A percentile compares a stretch with the other conserved stretches of the same genome.
Conservation (phyloP, 2,329 filamentous ascomycete genomes). For the Furcasterigmium sp. region DNA sequence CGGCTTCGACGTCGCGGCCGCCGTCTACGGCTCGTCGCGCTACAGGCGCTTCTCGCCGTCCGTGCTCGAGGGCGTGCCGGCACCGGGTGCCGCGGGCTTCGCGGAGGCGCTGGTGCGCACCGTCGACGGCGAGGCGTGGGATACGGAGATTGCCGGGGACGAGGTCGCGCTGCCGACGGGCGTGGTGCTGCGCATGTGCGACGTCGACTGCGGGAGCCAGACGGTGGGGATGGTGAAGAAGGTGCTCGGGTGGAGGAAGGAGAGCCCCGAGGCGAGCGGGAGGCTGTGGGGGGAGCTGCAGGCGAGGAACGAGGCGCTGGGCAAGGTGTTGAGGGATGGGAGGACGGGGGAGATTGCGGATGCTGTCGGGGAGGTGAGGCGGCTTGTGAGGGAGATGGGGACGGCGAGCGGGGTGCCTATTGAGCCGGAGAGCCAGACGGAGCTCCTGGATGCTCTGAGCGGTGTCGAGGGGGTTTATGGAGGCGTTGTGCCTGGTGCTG, state of each 20-base stretch:
- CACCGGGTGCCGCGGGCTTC: slow-evolving; percentile 63
- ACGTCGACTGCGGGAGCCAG: slow-evolving; percentile 90
- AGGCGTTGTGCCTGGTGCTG: slow-evolving; percentile 89
- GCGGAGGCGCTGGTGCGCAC: slow-evolving; percentile 56
- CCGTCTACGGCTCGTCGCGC: slow-evolving; percentile 84
- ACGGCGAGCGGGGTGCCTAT: slow-evolving; percentile 72
- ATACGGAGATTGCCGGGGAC: slow-evolving; percentile 68
- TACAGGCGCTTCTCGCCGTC: slow-evolving; percentile 90
- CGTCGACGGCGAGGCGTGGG: slow-evolving; percentile 70
- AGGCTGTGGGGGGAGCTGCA: slow-evolving; percentile 73
- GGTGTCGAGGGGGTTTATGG: slow-evolving; percentile 74
- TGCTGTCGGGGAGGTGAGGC: slow-evolving; percentile 48
- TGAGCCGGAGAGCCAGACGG: slow-evolving; percentile 81
- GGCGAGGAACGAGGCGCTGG: slow-evolving; percentile 65
- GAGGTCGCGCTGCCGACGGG: slow-evolving; percentile 67
- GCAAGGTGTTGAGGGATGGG: slow-evolving; percentile 52
- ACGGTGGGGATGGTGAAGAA: slow-evolving; percentile 95
- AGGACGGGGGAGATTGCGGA: slow-evolving; percentile 34
- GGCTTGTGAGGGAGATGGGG: slow-evolving; percentile 73
- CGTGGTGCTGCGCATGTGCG: slow-evolving; percentile 82
- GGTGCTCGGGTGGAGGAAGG: slow-evolving; percentile 74
- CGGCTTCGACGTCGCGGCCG: slow-evolving; percentile 91
- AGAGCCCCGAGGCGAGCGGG: slow-evolving; percentile 58
- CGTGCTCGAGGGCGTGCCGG: slow-evolving; percentile 62
- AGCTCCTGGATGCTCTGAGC: slow-evolving; percentile 72